A percentile compares a stretch with the other conserved stretches of the same genome.
Conservation (phyloP, 2,329 filamentous ascomycete genomes). For the Aureobasidium sp. region DNA sequence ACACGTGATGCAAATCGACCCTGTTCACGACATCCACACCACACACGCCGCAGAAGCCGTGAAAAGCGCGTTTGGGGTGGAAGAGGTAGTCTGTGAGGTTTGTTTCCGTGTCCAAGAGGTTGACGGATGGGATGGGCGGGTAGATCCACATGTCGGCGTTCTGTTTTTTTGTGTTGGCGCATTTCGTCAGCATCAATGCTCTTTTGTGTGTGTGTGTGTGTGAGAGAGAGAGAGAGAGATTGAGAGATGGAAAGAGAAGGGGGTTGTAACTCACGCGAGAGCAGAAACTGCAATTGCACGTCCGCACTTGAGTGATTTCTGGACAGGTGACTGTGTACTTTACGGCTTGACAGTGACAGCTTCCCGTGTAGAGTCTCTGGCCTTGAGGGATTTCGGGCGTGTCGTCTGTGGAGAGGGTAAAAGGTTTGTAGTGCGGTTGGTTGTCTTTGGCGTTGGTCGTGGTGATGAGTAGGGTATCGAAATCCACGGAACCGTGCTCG, state of each 20-base stretch:
- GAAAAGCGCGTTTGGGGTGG: not conserved
- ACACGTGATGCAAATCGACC: not conserved
- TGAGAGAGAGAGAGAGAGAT: too few species aligned
- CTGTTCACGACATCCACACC: constrained; percentile 9
- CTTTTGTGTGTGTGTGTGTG: too few species aligned
- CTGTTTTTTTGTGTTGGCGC: not conserved
- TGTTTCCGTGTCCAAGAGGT: not conserved
- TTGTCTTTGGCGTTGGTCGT: constrained; percentile 1
- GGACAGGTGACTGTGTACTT: not conserved
- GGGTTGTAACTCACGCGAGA: not conserved
- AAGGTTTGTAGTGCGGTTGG: not conserved
- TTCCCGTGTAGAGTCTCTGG: constrained; percentile 4
- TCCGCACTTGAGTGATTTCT: not conserved
- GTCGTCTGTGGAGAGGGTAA: not conserved
- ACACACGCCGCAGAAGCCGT: constrained; percentile 8
- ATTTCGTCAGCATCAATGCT: too few species aligned
- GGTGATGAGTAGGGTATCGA: not conserved
- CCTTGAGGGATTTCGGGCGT: not conserved
- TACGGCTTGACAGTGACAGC: constrained; percentile 10
- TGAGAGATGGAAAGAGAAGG: not conserved
- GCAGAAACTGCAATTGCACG: constrained; percentile 13
- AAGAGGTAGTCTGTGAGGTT: constrained; percentile 5
- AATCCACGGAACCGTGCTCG: not conserved
- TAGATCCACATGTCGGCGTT: constrained; percentile 15
- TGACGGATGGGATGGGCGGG: not conserved